Evolutionary conservation across 176 grass and related monocot species (phyloP).

Genomic region (Aegilops speltoides): DNA sequence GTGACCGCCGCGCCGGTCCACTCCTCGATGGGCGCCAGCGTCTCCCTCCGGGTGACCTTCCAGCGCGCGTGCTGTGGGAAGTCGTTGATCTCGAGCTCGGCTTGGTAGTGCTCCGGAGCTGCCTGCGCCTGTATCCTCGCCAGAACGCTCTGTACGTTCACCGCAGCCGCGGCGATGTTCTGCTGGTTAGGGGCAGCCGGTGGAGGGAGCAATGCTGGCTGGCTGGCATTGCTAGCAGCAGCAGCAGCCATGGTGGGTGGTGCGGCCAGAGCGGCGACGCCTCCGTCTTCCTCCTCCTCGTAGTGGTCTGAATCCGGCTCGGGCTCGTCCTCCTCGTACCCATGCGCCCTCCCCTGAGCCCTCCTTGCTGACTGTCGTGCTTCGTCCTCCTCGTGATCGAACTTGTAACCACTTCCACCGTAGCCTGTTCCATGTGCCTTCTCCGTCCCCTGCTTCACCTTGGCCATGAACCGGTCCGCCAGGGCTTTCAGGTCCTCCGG

Average conservation of each 20-base stretch:
- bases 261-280: slow-evolving; percentile 24
- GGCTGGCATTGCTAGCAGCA: slow-evolving; percentile 38
- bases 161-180: slow-evolving; percentile 74
- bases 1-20: slow-evolving; percentile 92
- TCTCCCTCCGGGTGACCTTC: slow-evolving; percentile 95
- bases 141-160: slow-evolving; percentile 75
- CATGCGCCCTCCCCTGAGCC: slow-evolving; percentile 88
- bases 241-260: slow-evolving; percentile 25
- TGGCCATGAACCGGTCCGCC: slow-evolving; percentile 82
- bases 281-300: slow-evolving; percentile 36
- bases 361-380: slow-evolving; percentile 75
- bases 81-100: slow-evolving; percentile 95
- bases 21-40: slow-evolving; percentile 79
- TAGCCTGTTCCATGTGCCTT: slow-evolving; percentile 89
- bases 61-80: slow-evolving; percentile 92
- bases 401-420: slow-evolving; percentile 93
- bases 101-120: slow-evolving; percentile 86
- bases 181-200: slow-evolving; percentile 36
- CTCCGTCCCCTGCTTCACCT: slow-evolving; percentile 92
- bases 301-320: slow-evolving; percentile 72
- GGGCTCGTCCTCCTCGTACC: slow-evolving; percentile 87
- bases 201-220: slow-evolving; percentile 48
- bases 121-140: slow-evolving; percentile 91
- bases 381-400: slow-evolving; percentile 97
- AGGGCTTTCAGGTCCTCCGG: slow-evolving; percentile 81